phyloP scores from a whole-genome alignment of 768 basidiomycete genomes.

The Collybia sp. region DNA sequence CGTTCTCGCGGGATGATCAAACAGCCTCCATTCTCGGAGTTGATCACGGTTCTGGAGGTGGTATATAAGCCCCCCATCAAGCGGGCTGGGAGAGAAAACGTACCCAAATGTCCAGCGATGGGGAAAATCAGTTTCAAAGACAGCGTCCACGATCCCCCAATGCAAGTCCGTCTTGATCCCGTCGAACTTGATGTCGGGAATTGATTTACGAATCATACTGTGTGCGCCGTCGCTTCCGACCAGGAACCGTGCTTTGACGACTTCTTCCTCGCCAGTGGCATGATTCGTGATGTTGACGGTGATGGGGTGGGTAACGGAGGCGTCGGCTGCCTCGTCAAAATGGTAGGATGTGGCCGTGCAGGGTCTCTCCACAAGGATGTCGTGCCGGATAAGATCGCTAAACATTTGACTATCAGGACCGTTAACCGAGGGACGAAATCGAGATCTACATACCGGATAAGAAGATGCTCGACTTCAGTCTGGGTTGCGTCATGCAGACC shows the following conservation, averaged over 20 bases:
- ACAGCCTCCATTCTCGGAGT: conserved; percentile 38
- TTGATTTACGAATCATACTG: conserved; percentile 39
- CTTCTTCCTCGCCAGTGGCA: conserved; percentile 13
- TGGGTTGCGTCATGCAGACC: conserved; percentile 6
- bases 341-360: conserved; percentile 5
- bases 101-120: conserved; percentile 23
- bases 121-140: conserved; percentile 43
- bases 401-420: no score
- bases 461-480: conserved; percentile 6
- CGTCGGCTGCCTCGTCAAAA: conserved; percentile 5
- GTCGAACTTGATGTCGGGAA: conserved; percentile 35
- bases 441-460: conserved; percentile 2
- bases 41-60: conserved; percentile 38
- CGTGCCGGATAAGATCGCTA: background rate
- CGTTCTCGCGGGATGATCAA: conserved; percentile 45
- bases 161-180: conserved; percentile 39
- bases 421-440: background rate
- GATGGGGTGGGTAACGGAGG: conserved; percentile 6
- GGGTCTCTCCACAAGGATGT: conserved; percentile 3
- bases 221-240: conserved; percentile 33
- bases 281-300: conserved; percentile 5
- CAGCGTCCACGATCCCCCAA: conserved; percentile 45
- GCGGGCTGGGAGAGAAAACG: background rate
- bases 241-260: conserved; percentile 25
- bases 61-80: conserved; percentile 8